A percentile compares a stretch with the other conserved stretches of the same genome.
Evolutionary conservation across 139 green algal species (phyloP).

Genomic region (Zygnema circumcarinatum): DNA sequence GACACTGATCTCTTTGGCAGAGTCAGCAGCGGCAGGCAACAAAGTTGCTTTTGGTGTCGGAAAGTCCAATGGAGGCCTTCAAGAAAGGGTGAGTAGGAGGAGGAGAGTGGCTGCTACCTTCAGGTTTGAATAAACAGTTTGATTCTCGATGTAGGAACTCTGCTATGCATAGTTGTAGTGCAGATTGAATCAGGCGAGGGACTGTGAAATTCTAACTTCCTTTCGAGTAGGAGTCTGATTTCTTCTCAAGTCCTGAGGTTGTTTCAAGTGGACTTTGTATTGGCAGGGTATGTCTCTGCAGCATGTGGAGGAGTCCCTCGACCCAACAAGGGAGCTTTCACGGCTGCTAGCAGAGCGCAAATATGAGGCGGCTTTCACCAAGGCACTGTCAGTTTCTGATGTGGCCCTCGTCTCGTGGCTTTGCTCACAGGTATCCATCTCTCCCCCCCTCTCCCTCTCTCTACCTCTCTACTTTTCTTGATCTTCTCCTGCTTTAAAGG

Average conservation of each 20-base stretch:
- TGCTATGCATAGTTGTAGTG: too few relatives aligned
- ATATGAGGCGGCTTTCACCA: slow-evolving; percentile 64
- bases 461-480: background rate
- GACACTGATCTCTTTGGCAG: slow-evolving; percentile 61
- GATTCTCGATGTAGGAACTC: too few relatives aligned
- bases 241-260: too few relatives aligned
- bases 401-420: slow-evolving; percentile 79
- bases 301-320: slow-evolving; percentile 62
- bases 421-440: slow-evolving; percentile 66
- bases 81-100: slow-evolving; percentile 17
- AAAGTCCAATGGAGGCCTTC: slow-evolving; percentile 39
- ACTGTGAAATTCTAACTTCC: too few relatives aligned
- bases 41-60: background rate
- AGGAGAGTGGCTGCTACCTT: too few relatives aligned
- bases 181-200: too few relatives aligned
- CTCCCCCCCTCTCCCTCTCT: background rate
- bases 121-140: too few relatives aligned
- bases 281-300: slow-evolving; percentile 51
- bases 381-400: slow-evolving; percentile 47
- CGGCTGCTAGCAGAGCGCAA: slow-evolving; percentile 54
- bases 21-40: background rate
- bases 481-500: background rate
- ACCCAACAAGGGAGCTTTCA: slow-evolving; percentile 62
- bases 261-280: too few relatives aligned
- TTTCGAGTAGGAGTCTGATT: too few relatives aligned